Evolutionary conservation across 352 stramenopile genomes (phyloP), one percentile per base, ranked within the genome.

Genomic region (Blastocystis sp.): DNA sequence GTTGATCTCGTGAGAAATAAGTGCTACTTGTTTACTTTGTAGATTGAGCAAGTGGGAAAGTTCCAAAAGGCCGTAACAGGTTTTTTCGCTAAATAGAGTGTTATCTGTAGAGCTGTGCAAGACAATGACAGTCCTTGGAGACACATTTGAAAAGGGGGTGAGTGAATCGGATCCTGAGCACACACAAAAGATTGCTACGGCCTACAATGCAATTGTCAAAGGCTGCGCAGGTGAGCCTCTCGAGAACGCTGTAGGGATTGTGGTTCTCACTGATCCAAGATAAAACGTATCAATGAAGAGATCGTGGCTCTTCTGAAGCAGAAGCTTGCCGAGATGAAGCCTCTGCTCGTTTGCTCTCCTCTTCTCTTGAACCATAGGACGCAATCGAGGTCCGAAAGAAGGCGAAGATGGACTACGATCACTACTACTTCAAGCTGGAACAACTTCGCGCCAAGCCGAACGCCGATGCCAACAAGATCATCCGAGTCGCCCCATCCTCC

Each of bases 371-470:
- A n/a, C 18, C 20, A 2, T 68, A 84, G 73, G 56, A 59, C 13
- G 62, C 62, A 9, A 88, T 88, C 26, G 77, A 88, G 59, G 39
- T 54, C 37, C 55, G 77, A 18, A 88, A 79, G 62, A 62, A 76
- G 43, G 47, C 47, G 13, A 88, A 88, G 55, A 88, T 88, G 77
- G 77, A 88, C 66, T 88, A 88, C 66, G 77, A 88, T 45, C 77
- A 88, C 66, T 88, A 88, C 47, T 88, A 79, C 43, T 76, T 79
- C 62, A 88, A 88, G 66, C 26, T 88, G 41, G 77, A 88, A 37
- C 55, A 88, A 39, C 47, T 88, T 23, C 62, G 47, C 3, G 47
- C 34, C 55, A 88, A 88, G 63, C 50, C 62, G 26, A 88, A 88
- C 55, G 26, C 66, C 20, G 77, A 88, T 53, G 56, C 77, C 37